These are phyloP conservation scores for Malassezia slooffiae DNA, from an alignment of 1,284 basidiomycete genomes.

Conservation along the genomic window DNA sequence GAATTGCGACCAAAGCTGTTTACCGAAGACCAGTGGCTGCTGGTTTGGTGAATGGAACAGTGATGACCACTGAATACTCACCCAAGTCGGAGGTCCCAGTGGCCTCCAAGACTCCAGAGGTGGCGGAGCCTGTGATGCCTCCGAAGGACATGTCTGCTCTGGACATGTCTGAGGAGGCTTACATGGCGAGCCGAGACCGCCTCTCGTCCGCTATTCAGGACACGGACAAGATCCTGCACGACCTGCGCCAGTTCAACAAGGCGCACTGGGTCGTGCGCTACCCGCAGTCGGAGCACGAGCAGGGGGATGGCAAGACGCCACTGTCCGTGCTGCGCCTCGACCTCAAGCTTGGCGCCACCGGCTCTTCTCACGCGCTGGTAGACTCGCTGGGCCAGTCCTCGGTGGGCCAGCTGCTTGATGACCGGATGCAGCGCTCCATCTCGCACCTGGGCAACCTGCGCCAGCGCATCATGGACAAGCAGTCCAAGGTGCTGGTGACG, in stretches of 20 bases:
- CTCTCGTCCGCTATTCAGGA: constrained; percentile 64
- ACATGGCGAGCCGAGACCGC: constrained; percentile 37
- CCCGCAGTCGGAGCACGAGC: constrained; percentile 49
- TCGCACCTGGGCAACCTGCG: constrained; percentile 75
- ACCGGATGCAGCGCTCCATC: constrained; percentile 65
- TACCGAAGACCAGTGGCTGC: no score
- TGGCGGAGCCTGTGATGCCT: no score
- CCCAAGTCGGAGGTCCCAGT: no score
- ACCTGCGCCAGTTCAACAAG: constrained; percentile 70
- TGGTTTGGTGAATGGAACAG: no score
- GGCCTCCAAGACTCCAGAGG: no score
- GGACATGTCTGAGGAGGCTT: not conserved
- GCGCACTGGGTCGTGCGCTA: constrained; percentile 77
- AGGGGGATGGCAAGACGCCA: constrained; percentile 19
- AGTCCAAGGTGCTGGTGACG: constrained; percentile 94
- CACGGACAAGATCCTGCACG: constrained; percentile 60
- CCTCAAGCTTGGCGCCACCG: constrained; percentile 64
- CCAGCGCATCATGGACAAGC: constrained; percentile 75
- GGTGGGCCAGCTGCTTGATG: constrained; percentile 81
- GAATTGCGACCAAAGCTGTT: not conserved
- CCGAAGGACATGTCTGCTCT: not conserved
- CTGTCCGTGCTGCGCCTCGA: constrained; percentile 68
- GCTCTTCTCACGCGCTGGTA: constrained; percentile 58
- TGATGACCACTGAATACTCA: no score
- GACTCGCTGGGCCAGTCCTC: constrained; percentile 82